These are phyloP conservation scores for Cucurbita maxima DNA, from an alignment of 306 rosid species.

Conservation along the genomic window DNA sequence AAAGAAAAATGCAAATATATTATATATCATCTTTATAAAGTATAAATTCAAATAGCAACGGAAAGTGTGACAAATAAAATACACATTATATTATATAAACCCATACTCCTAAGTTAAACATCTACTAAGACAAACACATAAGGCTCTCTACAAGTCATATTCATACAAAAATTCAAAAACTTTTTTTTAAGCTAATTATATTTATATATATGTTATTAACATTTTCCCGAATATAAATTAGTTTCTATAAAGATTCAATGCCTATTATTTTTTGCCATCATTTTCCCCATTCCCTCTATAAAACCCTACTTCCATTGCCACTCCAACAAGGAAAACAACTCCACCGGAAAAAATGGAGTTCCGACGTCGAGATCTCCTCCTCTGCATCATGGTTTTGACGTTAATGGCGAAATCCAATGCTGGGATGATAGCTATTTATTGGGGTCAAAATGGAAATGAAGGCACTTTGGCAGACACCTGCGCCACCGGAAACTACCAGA, in stretches of 20 bases:
- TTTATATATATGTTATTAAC: not conserved
- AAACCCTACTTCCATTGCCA: not conserved
- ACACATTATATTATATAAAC: not conserved
- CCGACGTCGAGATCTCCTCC: slow-evolving; percentile 11
- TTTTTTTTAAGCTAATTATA: not conserved
- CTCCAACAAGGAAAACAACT: too few relatives aligned
- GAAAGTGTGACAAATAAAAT: not conserved
- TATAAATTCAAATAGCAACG: not conserved
- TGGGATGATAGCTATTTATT: slow-evolving; percentile 26
- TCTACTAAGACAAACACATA: not conserved
- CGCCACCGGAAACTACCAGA: slow-evolving; percentile 32
- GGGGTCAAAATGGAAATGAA: slow-evolving; percentile 42
- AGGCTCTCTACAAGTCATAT: not conserved
- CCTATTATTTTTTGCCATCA: not conserved
- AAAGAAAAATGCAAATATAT: too few relatives aligned
- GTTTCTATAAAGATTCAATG: not conserved
- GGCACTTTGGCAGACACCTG: slow-evolving; percentile 34
- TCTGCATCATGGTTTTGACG: not conserved
- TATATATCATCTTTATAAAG: not conserved
- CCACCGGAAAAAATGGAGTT: slow-evolving; percentile 15
- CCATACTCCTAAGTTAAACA: not conserved
- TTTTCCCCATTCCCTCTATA: not conserved
- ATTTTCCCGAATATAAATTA: not conserved
- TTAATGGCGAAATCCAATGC: slow-evolving; percentile 5
- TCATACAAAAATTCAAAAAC: not conserved